A percentile compares a stretch with the other conserved stretches of the same genome.
Evolutionary conservation across 345 rosid species (phyloP).

Genomic region (Lenwebbia sp.): DNA sequence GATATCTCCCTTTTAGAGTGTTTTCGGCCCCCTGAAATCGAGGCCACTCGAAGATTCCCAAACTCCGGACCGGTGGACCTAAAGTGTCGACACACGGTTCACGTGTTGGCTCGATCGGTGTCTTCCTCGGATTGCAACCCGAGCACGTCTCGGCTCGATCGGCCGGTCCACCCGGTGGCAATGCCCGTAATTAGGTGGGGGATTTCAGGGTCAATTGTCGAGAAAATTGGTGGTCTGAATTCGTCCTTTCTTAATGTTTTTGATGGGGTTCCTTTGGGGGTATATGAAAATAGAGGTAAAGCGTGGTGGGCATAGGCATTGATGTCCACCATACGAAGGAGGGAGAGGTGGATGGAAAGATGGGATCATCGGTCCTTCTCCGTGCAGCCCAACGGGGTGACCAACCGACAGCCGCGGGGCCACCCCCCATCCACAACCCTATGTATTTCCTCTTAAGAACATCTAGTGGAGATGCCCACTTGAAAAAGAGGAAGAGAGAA

Average conservation of each 20-base stretch:
- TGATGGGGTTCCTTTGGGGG: not conserved
- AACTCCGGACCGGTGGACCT: not conserved
- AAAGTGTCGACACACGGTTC: not conserved
- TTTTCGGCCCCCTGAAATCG: not conserved
- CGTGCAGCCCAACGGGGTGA: slow-evolving; percentile 61
- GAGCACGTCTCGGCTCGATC: slow-evolving; percentile 36
- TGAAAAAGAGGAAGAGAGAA: not conserved
- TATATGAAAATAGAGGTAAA: not conserved
- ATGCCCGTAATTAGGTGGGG: not conserved
- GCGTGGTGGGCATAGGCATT: slow-evolving; percentile 12
- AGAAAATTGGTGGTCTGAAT: not conserved
- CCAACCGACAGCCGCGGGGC: slow-evolving; percentile 49
- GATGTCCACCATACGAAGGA: slow-evolving; percentile 48
- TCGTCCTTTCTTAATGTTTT: not conserved
- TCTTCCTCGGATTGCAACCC: slow-evolving; percentile 29
- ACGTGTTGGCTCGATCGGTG: slow-evolving; percentile 24
- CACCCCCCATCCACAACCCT: not conserved
- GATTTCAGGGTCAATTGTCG: slow-evolving; percentile 1
- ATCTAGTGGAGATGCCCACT: not conserved
- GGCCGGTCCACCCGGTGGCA: not conserved
- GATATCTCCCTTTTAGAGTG: not conserved
- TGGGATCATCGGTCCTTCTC: slow-evolving; percentile 25
- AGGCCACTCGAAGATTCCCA: not conserved
- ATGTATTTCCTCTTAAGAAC: not conserved
- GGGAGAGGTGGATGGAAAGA: not conserved